Conservation (phyloP, 441 rosid species). For the Euphorbia schlechtendalii region DNA sequence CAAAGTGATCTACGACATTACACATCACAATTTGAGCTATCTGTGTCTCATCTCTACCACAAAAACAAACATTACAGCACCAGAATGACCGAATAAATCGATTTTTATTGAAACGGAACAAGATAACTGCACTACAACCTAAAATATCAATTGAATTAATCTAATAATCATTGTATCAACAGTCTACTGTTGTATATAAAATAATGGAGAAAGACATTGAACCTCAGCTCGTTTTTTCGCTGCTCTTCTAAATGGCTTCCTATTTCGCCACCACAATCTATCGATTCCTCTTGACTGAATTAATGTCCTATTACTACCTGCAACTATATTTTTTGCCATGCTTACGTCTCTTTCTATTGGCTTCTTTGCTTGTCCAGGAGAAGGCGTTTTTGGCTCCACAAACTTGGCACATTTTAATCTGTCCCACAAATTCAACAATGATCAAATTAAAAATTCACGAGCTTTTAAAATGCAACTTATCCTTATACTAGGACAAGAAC, state of each 20-base stretch:
- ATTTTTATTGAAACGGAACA: conserved; percentile 10
- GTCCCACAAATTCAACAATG: conserved; percentile 19
- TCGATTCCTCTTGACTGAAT: conserved; percentile 27
- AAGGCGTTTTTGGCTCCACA: conserved; percentile 55
- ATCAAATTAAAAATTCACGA: background rate
- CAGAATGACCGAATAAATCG: background rate
- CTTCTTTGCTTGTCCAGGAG: conserved; percentile 28
- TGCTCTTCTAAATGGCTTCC: conserved; percentile 65
- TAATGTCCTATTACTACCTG: conserved; percentile 11
- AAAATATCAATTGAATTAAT: conserved; percentile 35
- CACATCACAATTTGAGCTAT: no score
- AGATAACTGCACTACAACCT: conserved; percentile 16
- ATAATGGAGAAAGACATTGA: conserved; percentile 43
- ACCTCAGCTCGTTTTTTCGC: conserved; percentile 45
- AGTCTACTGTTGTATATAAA: conserved; percentile 22
- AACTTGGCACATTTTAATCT: conserved; percentile 29
- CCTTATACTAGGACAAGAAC: background rate
- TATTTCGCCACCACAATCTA: conserved; percentile 53
- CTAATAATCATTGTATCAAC: conserved; percentile 22
- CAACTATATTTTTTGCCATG: conserved; percentile 15
- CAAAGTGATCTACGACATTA: no score
- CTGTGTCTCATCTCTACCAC: no score
- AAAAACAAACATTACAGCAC: no score
- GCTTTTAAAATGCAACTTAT: background rate
- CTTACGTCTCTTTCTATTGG: conserved; percentile 14